A percentile compares a stretch with the other conserved stretches of the same genome.
These are phyloP conservation scores for Geotrichum histeridarum DNA, from an alignment of 1,139 yeast genomes.

Conservation along the genomic window DNA sequence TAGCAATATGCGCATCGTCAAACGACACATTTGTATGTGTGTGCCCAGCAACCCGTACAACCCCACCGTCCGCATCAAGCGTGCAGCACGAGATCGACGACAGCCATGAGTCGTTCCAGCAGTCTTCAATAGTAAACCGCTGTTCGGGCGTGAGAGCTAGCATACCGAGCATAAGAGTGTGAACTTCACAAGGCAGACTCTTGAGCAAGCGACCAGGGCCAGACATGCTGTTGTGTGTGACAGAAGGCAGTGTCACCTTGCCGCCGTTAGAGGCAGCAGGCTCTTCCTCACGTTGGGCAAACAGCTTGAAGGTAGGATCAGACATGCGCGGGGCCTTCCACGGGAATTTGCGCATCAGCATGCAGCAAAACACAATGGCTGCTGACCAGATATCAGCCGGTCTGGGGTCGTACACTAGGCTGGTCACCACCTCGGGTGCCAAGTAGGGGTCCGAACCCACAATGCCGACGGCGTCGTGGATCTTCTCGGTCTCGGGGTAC, in stretches of 20 bases:
- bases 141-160: conserved; percentile 59
- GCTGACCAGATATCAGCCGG: conserved; percentile 94
- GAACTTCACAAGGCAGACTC: conserved; percentile 76
- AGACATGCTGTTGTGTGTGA: conserved; percentile 28
- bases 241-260: conserved; percentile 24
- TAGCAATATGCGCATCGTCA: conserved; percentile 52
- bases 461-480: conserved; percentile 81
- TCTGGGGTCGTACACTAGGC: conserved; percentile 79
- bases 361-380: conserved; percentile 93
- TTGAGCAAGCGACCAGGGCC: conserved; percentile 91
- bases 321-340: conserved; percentile 90
- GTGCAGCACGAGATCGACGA: conserved; percentile 47
- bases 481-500: conserved; percentile 78
- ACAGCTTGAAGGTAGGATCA: conserved; percentile 76
- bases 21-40: conserved; percentile 53
- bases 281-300: conserved; percentile 43
- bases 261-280: conserved; percentile 4
- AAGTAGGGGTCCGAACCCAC: conserved; percentile 97
- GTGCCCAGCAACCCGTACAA: conserved; percentile 50
- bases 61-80: conserved; percentile 42
- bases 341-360: conserved; percentile 90
- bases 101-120: conserved; percentile 69
- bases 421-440: conserved; percentile 86
- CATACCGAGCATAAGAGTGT: conserved; percentile 74
- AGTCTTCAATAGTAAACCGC: conserved; percentile 66